A percentile compares a stretch with the other conserved stretches of the same genome.
These are phyloP conservation scores for Salpingoeca rosetta DNA, from an alignment of 78 protist genomes.

Conservation along the genomic window DNA sequence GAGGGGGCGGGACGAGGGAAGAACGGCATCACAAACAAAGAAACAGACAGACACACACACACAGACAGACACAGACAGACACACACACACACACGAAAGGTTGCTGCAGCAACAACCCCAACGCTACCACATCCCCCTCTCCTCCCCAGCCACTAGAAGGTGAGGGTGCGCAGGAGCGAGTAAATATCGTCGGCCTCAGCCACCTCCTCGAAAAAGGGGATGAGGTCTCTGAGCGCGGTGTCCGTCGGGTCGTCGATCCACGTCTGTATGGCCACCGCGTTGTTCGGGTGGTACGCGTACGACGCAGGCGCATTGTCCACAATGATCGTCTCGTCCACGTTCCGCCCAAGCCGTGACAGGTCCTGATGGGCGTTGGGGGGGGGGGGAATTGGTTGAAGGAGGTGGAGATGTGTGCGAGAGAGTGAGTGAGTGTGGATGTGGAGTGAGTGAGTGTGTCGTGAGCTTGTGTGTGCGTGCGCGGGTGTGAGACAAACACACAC, in stretches of 20 bases:
- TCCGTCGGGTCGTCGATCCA: conserved; percentile 76
- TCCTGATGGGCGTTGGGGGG: conserved; percentile 15
- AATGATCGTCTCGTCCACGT: conserved; percentile 51
- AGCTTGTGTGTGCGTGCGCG: background rate
- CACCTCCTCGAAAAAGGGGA: conserved; percentile 50
- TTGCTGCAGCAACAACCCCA: background rate
- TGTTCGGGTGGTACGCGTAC: conserved; percentile 69
- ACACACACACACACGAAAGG: too few relatives aligned
- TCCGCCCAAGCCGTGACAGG: conserved; percentile 57
- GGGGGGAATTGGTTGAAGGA: too few relatives aligned
- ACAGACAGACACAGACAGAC: background rate
- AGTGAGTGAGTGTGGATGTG: too few relatives aligned
- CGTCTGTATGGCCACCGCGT: conserved; percentile 69
- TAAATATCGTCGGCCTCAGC: background rate
- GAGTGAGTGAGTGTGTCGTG: background rate
- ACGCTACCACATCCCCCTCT: too few relatives aligned
- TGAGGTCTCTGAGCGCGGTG: conserved; percentile 49
- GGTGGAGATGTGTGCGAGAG: too few relatives aligned
- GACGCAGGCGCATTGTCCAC: conserved; percentile 76
- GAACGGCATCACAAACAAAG: background rate
- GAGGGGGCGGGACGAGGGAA: background rate
- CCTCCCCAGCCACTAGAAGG: too few relatives aligned
- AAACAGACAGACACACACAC: background rate
- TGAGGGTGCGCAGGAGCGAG: background rate
- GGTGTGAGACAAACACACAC: background rate